Percentiles rank a stretch among this genome's conserved stretches.
Conservation (phyloP, 805 yeast species). For the Yarrowia deformans region DNA sequence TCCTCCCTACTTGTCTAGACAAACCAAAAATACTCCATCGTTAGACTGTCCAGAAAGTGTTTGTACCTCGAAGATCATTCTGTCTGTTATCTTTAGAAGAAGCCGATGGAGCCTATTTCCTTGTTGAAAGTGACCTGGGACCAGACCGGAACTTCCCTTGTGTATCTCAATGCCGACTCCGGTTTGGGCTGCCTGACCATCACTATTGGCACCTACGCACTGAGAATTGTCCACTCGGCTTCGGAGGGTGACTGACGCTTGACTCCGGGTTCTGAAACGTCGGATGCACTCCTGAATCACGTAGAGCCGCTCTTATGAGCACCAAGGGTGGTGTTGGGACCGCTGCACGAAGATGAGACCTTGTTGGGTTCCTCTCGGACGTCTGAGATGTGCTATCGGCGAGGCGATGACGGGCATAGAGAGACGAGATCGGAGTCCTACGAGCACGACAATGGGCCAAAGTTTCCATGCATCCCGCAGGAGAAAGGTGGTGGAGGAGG, state of each 20-base stretch:
- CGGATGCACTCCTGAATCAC: too few species aligned
- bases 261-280: too few species aligned
- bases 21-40: neutral
- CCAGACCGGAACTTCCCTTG: constrained; percentile 11
- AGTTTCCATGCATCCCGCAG: neutral
- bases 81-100: neutral
- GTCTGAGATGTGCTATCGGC: neutral
- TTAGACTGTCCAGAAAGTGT: neutral
- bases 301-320: too few species aligned
- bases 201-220: too few species aligned
- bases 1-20: too few species aligned
- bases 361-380: neutral
- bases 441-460: neutral
- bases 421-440: neutral
- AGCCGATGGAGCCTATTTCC: constrained; percentile 7
- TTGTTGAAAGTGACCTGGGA: neutral
- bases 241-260: too few species aligned
- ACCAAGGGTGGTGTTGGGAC: too few species aligned
- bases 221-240: too few species aligned
- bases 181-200: neutral
- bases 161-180: neutral
- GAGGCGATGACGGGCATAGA: too few species aligned
- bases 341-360: too few species aligned
- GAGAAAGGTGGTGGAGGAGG: neutral
- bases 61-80: constrained; percentile 8